A percentile compares a stretch with the other conserved stretches of the same genome.
Conservation (phyloP, 768 basidiomycete species). For the Podaxis pistillaris region DNA sequence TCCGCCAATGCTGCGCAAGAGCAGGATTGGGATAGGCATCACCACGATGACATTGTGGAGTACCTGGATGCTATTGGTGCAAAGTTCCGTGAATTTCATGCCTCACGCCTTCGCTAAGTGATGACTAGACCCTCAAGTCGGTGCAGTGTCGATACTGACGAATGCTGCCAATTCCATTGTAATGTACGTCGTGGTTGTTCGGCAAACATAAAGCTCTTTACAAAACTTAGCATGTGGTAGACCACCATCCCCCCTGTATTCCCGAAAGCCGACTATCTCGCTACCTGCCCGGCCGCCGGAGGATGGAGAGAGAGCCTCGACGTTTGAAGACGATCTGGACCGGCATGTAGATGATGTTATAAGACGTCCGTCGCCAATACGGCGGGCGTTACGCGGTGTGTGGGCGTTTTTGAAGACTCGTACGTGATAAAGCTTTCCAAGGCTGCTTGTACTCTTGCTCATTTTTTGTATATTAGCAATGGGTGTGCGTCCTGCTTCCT, state of each 20-base stretch:
- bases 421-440: constrained; percentile 30
- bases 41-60: constrained; percentile 81
- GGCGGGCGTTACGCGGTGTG: constrained; percentile 63
- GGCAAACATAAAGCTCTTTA: neutral
- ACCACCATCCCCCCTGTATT: constrained; percentile 69
- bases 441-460: neutral
- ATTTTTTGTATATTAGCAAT: constrained; percentile 42
- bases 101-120: constrained; percentile 8
- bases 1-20: neutral
- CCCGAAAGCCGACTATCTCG: constrained; percentile 64
- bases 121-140: constrained; percentile 63
- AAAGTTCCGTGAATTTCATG: constrained; percentile 13
- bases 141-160: constrained; percentile 70
- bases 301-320: constrained; percentile 28
- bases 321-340: constrained; percentile 54
- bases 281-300: constrained; percentile 37
- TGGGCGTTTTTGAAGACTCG: constrained; percentile 87
- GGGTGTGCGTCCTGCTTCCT: constrained; percentile 47
- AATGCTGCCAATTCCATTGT: constrained; percentile 81
- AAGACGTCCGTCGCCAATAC: constrained; percentile 53
- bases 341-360: constrained; percentile 79
- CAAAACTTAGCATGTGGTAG: constrained; percentile 28
- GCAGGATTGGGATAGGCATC: constrained; percentile 32
- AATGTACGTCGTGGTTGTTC: constrained; percentile 41
- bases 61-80: constrained; percentile 79